Evolutionary conservation across 768 basidiomycete species (phyloP), one percentile per base, ranked within the genome.

Genomic region (Pleurotus tuoliensis): DNA sequence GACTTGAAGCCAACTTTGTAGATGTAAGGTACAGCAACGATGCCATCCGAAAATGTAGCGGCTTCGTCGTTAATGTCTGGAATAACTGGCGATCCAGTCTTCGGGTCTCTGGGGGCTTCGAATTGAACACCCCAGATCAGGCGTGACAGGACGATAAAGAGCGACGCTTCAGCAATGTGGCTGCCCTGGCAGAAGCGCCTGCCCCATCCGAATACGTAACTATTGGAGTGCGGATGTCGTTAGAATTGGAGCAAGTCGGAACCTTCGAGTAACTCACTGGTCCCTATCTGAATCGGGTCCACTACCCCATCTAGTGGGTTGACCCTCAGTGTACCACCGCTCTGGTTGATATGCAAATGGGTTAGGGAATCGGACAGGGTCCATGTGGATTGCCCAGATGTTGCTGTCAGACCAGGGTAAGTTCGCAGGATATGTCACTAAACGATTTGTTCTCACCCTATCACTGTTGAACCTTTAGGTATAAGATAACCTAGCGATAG

Each of bases 321-420:
- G 58, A 22, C 58, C 61, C 37, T 60, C 55, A 3, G 53, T 45
- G 25, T 69, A 64, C 52, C 72, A 74, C 20, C 73, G 66, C 45
- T 73, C 71, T 1, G 72, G 71, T 2, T 61, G 52, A 48, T 66
- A 72, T 20, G 68, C 65, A 2, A 59, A 61, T 9, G 71, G 63
- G 15, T 65, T 66, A 3, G 62, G 58, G 40, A 69, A 69, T 20
- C 62, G 66, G 13, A 49, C 60, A 52, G 65, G 63, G 50, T 66
- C 65, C 62, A 60, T 64, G 47, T 64, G 63, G 41, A 66, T 66
- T 11, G 62, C 65, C 63, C 63, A 65, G 18, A 64, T 56, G 46
- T 65, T 65, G 18, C 63, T 54, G 52, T n/a, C 27, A 30, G 24
- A 34, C 15, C 15, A 30, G 37, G 27, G 41, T 44, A 44, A 44